Base-by-base conservation (phyloP, 1,284 basidiomycete genomes). In the Papiliotrema fonsecae region DNA sequence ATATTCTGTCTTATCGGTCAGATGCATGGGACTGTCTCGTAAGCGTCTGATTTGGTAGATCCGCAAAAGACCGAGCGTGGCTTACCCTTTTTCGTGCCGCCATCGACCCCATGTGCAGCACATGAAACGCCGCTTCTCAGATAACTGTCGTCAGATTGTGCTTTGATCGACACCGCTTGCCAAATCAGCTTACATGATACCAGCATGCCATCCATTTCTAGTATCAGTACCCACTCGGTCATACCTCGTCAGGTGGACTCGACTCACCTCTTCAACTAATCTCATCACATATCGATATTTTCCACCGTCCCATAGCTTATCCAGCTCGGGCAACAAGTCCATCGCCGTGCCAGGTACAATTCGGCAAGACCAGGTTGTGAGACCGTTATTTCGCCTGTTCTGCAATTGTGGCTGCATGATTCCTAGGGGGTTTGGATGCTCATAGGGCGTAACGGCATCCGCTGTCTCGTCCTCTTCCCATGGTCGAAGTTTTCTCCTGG, bases 51-150 rank as follows among this genome's bases (percentile, higher is more conserved):
- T 14, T 39, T 14, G 7, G 10, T 2, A 22, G 31, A 30, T 4
- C 11, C 25, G n/a, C 4, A 32, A 11, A 24, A 2, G 4, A 31
- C 27, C 21, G n/a, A 18, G 3, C 21, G 9, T n/a, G 22, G 46
- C 56, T 51, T 28, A 61, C 57, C 55, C 61, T 22, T 50, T 50
- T 42, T 64, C 52, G 16, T 50, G 16, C 2, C 39, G 39, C 57
- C 57, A 64, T 35, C 61, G 27, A 18, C 56, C 54, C 61, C 61
- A 64, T 38, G 47, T 51, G 18, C 52, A 55, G n/a, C 42, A 41
- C n/a, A 60, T 9, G 31, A 64, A 58, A 13, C 54, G 28, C 16
- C 49, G 30, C 34, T 52, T 46, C 13, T 57, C 46, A 1, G 52
- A 47, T 10, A 62, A 31, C 60, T 60, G 36, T 11, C 19, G 18